These are phyloP conservation scores for Styphnolobium japonicum DNA, from an alignment of 306 rosid genomes.

Conservation along the genomic window DNA sequence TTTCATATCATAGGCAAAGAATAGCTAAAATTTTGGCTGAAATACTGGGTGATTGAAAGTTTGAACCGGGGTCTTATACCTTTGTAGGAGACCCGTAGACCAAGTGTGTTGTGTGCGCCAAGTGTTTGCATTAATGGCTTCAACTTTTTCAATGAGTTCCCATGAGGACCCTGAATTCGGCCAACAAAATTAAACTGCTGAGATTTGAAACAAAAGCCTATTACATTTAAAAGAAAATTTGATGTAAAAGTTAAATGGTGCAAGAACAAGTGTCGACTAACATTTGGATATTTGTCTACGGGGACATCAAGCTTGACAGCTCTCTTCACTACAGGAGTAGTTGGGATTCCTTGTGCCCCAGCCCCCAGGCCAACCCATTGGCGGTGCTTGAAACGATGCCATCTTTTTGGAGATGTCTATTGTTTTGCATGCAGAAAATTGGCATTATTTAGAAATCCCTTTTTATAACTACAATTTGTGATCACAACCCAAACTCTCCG, in stretches of 20 bases:
- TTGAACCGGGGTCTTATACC: too few relatives aligned
- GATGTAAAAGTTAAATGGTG: background rate
- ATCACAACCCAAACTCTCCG: conserved; percentile 9
- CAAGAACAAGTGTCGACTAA: conserved; percentile 37
- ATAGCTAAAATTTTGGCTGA: too few relatives aligned
- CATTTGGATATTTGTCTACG: conserved; percentile 82
- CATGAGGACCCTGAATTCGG: conserved; percentile 91
- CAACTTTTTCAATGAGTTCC: conserved; percentile 90
- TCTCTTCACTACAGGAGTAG: conserved; percentile 73
- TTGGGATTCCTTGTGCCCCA: conserved; percentile 68
- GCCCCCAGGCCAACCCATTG: conserved; percentile 76
- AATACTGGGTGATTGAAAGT: too few relatives aligned
- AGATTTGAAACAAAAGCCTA: conserved; percentile 35
- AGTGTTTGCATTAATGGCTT: too few relatives aligned
- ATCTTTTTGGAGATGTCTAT: conserved; percentile 58
- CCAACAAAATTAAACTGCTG: conserved; percentile 94
- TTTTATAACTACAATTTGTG: conserved; percentile 5
- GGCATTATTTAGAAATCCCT: conserved; percentile 7
- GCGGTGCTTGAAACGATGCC: conserved; percentile 58
- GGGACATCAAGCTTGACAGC: conserved; percentile 88
- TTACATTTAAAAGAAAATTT: conserved; percentile 22
- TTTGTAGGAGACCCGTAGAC: too few relatives aligned
- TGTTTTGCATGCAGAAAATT: conserved; percentile 49
- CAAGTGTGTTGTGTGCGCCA: too few relatives aligned
- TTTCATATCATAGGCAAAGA: too few relatives aligned